These are phyloP conservation scores for Powellomyces hirtus DNA, from an alignment of 192 early-diverging fungal species.

Conservation along the genomic window DNA sequence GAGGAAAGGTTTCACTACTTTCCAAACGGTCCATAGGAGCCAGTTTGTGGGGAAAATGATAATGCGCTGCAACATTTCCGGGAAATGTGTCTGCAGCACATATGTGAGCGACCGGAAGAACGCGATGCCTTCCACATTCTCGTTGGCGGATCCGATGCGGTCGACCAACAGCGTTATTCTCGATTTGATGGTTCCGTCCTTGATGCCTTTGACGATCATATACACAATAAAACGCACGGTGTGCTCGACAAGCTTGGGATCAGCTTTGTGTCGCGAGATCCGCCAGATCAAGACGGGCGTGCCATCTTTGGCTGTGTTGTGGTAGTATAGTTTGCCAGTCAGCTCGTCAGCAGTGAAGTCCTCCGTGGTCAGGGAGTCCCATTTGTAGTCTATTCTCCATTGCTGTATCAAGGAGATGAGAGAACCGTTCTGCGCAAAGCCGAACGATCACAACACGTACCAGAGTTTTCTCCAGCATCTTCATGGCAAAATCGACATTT, in stretches of 20 bases:
- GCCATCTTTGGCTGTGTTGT: slow-evolving; percentile 4
- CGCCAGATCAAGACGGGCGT: slow-evolving; percentile 30
- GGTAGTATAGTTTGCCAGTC: slow-evolving; percentile 31
- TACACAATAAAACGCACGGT: slow-evolving; percentile 29
- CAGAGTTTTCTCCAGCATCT: slow-evolving; percentile 28
- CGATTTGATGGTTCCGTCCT: slow-evolving; percentile 22
- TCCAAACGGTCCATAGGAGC: slow-evolving; percentile 27
- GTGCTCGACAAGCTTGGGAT: slow-evolving; percentile 17
- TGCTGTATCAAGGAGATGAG: neutral
- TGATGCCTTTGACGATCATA: slow-evolving; percentile 21
- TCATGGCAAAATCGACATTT: slow-evolving; percentile 5
- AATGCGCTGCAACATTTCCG: slow-evolving; percentile 27
- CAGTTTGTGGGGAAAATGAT: slow-evolving; percentile 32
- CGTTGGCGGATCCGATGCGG: neutral
- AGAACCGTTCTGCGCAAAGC: neutral
- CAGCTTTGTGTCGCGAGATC: slow-evolving; percentile 18
- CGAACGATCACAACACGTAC: neutral
- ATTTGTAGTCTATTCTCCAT: slow-evolving; percentile 27
- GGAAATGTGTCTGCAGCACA: slow-evolving; percentile 22
- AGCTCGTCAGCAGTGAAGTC: slow-evolving; percentile 22
- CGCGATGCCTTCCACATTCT: slow-evolving; percentile 22
- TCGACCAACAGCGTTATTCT: slow-evolving; percentile 17
- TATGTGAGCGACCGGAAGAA: slow-evolving; percentile 25
- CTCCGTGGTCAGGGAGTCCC: slow-evolving; percentile 5
- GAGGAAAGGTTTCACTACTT: slow-evolving; percentile 30